Percentiles rank a stretch among this genome's conserved stretches.
phyloP scores from a whole-genome alignment of 495 filamentous ascomycete species.

The Xylaria castorea region DNA sequence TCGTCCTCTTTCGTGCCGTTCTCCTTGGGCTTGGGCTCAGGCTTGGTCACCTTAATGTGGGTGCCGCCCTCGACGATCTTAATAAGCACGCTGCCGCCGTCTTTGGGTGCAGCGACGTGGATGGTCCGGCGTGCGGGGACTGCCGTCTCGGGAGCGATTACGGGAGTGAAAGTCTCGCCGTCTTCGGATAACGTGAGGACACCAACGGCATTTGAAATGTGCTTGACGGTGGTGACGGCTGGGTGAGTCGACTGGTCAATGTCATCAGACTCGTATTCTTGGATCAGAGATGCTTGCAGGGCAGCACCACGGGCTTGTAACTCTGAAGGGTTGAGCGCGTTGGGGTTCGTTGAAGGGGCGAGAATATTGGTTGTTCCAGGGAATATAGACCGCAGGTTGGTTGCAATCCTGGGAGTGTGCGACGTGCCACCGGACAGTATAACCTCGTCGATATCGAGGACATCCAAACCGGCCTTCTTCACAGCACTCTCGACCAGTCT shows the following conservation, averaged over 20 bases:
- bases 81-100: slow-evolving; percentile 85
- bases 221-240: slow-evolving; percentile 90
- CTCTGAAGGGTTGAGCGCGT: slow-evolving; percentile 92
- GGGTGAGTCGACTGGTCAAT: slow-evolving; percentile 96
- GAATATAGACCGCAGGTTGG: slow-evolving; percentile 78
- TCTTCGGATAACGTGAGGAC: slow-evolving; percentile 74
- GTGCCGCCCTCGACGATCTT: slow-evolving; percentile 84
- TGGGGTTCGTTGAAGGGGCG: slow-evolving; percentile 76
- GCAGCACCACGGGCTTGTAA: slow-evolving; percentile 88
- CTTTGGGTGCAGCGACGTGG: slow-evolving; percentile 72
- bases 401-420: slow-evolving; percentile 91
- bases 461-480: slow-evolving; percentile 90
- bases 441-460: slow-evolving; percentile 93
- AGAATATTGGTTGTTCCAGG: slow-evolving; percentile 77
- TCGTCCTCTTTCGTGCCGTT: slow-evolving; percentile 63
- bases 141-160: slow-evolving; percentile 85
- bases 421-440: slow-evolving; percentile 91
- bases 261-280: slow-evolving; percentile 90
- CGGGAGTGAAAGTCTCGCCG: slow-evolving; percentile 71
- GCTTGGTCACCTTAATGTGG: slow-evolving; percentile 89
- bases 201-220: slow-evolving; percentile 86
- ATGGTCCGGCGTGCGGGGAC: slow-evolving; percentile 85
- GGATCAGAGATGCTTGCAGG: slow-evolving; percentile 90
- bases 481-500: slow-evolving; percentile 82
- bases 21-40: slow-evolving; percentile 75